phyloP scores from a whole-genome alignment of 2,329 filamentous ascomycete genomes.

The Colletotrichum orbiculare region DNA sequence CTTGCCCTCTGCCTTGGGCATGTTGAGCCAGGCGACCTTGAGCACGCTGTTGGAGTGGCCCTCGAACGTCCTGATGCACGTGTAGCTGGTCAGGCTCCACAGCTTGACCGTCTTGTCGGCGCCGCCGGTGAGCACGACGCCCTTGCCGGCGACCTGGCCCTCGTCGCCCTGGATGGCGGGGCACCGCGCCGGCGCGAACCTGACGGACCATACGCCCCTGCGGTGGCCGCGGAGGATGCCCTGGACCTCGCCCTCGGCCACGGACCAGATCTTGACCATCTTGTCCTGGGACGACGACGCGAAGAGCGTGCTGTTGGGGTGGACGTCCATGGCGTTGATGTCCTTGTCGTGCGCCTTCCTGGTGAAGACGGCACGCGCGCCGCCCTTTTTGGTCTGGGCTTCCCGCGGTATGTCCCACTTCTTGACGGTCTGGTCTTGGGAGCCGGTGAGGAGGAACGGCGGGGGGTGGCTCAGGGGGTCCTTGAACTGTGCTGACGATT shows the following conservation, averaged over 20 bases:
- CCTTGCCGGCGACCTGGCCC: constrained; percentile 79
- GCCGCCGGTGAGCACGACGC: constrained; percentile 87
- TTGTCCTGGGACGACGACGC: constrained; percentile 97
- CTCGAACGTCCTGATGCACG: constrained; percentile 92
- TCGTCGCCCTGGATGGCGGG: constrained; percentile 79
- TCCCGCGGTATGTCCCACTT: constrained; percentile 83
- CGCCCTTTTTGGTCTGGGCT: constrained; percentile 60
- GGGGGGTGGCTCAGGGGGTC: constrained; percentile 85
- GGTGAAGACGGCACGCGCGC: constrained; percentile 80
- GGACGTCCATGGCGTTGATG: constrained; percentile 93
- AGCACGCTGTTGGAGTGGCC: constrained; percentile 96
- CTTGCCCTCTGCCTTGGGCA: constrained; percentile 59
- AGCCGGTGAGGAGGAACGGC: constrained; percentile 87
- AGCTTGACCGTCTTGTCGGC: constrained; percentile 97
- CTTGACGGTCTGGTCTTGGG: constrained; percentile 95
- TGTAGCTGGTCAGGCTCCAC: constrained; percentile 93
- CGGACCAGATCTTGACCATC: constrained; percentile 96
- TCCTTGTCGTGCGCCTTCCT: constrained; percentile 98
- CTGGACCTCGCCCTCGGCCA: constrained; percentile 87
- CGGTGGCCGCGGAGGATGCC: constrained; percentile 93
- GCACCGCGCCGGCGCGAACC: constrained; percentile 84
- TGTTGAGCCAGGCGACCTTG: constrained; percentile 88
- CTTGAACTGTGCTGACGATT: constrained; percentile 75
- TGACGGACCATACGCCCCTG: constrained; percentile 94
- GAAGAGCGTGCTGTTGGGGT: constrained; percentile 80